Conservation (phyloP, 331 rosid genomes). For the Rhamnella rubrinervis region DNA sequence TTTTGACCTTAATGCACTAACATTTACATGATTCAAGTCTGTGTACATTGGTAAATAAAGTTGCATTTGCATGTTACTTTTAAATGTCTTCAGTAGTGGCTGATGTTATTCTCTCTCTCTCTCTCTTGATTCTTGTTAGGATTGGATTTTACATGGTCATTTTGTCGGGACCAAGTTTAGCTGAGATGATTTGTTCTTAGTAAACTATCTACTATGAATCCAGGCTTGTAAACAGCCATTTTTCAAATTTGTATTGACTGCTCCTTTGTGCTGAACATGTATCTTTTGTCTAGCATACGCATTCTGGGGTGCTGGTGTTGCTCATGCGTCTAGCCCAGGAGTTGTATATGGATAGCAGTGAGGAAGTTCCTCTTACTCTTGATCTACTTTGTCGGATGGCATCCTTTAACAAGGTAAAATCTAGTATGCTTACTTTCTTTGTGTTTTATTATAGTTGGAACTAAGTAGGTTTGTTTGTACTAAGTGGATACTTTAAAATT, state of each 20-base stretch:
- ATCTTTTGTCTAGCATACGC: conserved; percentile 52
- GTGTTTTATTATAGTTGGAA: neutral
- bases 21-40: no score
- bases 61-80: no score
- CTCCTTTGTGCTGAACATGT: conserved; percentile 18
- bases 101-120: no score
- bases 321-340: conserved; percentile 81
- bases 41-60: no score
- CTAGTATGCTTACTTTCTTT: conserved; percentile 10
- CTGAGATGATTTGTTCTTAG: no score
- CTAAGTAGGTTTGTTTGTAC: neutral
- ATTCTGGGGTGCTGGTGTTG: conserved; percentile 72
- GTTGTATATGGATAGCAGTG: conserved; percentile 49
- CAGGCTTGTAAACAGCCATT: neutral
- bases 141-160: no score
- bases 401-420: conserved; percentile 69
- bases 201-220: neutral
- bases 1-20: no score
- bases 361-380: conserved; percentile 63
- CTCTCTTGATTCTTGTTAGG: no score
- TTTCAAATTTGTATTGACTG: conserved; percentile 4
- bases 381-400: conserved; percentile 81
- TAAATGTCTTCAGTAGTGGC: no score
- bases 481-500: neutral
- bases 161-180: no score